These are phyloP conservation scores for Daedalea quercina DNA, from an alignment of 768 basidiomycete species.

Conservation along the genomic window DNA sequence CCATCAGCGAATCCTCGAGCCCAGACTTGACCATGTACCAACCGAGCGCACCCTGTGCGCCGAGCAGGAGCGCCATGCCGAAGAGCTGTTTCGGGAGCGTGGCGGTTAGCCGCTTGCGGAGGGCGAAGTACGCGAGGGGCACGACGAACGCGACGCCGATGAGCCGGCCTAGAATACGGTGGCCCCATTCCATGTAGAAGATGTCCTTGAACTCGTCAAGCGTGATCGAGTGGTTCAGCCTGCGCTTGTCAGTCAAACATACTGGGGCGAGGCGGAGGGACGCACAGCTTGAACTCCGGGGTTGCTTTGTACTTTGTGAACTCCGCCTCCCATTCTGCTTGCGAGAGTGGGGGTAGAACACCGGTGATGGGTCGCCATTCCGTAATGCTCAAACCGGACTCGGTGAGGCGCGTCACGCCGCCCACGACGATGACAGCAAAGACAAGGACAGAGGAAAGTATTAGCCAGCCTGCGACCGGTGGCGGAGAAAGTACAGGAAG, in stretches of 20 bases:
- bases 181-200: conserved; percentile 98
- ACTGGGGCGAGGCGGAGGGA: conserved; percentile 6
- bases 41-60: conserved; percentile 85
- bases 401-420: conserved; percentile 93
- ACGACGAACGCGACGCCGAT: conserved; percentile 79
- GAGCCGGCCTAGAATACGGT: conserved; percentile 87
- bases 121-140: conserved; percentile 76
- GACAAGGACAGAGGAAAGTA: conserved; percentile 78
- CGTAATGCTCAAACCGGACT: conserved; percentile 95
- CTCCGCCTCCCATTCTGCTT: conserved; percentile 76
- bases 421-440: conserved; percentile 93
- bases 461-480: conserved; percentile 77
- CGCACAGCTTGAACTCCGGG: conserved; percentile 93
- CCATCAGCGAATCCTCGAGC: conserved; percentile 74
- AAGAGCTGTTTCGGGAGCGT: conserved; percentile 57
- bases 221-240: conserved; percentile 84
- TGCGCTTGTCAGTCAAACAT: conserved; percentile 23
- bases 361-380: conserved; percentile 97
- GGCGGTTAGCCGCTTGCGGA: conserved; percentile 61
- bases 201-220: conserved; percentile 92
- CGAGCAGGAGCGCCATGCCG: conserved; percentile 75
- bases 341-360: conserved; percentile 72
- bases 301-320: conserved; percentile 93
- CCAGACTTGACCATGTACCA: conserved; percentile 99
- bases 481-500: conserved; percentile 59